phyloP scores from a whole-genome alignment of 1,284 basidiomycete genomes.

The Takashimella koratensis region DNA sequence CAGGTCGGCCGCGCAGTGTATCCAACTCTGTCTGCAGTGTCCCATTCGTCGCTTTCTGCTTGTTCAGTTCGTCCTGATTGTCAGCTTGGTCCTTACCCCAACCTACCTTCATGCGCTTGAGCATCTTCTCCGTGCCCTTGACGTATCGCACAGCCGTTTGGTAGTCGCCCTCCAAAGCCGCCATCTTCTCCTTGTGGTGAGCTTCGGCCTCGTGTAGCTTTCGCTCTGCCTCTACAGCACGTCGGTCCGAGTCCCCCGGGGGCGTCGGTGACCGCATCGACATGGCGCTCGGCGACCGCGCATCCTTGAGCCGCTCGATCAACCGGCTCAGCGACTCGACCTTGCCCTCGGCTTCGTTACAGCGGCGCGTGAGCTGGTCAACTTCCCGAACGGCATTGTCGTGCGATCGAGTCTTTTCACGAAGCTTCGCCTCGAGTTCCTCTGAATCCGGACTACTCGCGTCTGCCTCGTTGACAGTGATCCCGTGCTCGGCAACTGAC shows the following conservation, averaged over 20 bases:
- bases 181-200: conserved; percentile 60
- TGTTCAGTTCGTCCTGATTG: conserved; percentile 69
- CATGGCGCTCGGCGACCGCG: conserved; percentile 47
- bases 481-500: conserved; percentile 75
- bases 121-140: conserved; percentile 98
- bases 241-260: conserved; percentile 52
- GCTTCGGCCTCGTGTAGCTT: conserved; percentile 75
- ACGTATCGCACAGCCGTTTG: conserved; percentile 54
- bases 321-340: conserved; percentile 61
- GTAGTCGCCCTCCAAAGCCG: conserved; percentile 90
- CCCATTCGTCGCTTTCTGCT: conserved; percentile 76
- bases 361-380: conserved; percentile 57
- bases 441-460: conserved; percentile 44
- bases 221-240: conserved; percentile 56
- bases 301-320: conserved; percentile 59
- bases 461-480: conserved; percentile 68
- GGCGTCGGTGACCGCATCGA: conserved; percentile 39
- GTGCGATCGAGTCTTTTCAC: conserved; percentile 66
- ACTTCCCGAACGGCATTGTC: conserved; percentile 55
- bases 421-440: conserved; percentile 71
- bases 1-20: conserved; percentile 57
- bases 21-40: conserved; percentile 78
- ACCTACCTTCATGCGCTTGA: conserved; percentile 82
- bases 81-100: conserved; percentile 10
- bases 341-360: conserved; percentile 69